Base-by-base conservation (phyloP, 768 basidiomycete species). In the Pulveroboletus sp. region DNA sequence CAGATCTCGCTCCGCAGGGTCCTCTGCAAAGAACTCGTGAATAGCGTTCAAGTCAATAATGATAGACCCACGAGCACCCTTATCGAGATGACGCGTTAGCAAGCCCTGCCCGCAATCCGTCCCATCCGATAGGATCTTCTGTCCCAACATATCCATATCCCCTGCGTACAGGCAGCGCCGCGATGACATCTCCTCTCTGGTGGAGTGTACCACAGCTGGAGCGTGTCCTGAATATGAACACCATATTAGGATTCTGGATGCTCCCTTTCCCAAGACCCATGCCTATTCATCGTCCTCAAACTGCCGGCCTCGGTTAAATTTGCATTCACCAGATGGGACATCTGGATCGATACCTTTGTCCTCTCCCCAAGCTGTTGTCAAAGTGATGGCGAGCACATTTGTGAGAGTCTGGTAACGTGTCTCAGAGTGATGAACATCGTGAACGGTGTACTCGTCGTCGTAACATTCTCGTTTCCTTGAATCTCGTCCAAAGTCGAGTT, bases 251-350 rank as follows among this genome's bases (percentile, higher is more conserved):
- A 9, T 5, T 4, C 2, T 12, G 11, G 26, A 3, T 17, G 10
- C 7, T 14, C 14, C 21, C 15, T 50, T 35, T 47, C 37, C 62
- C 51, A 59, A n/a, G 54, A 53, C 62, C 63, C 57, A 64, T 2
- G 35, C 43, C 4, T 52, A 58, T 9, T 61, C 57, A 3, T 54
- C 57, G 5, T 62, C 57, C 18, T 51, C 43, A n/a, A 59, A 49
- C 10, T 26, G 6, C 6, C 36, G 39, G 0, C 10, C 11, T 43
- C 10, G n/a, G 17, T 2, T 3, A 12, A 30, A 3, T 24, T 27
- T 2, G 2, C 0, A 3, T 17, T 37, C 46, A 15, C 9, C n/a
- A 21, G 9, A 40, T 9, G 47, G 49, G 1, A 44, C 39, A n/a
- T 58, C 56, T 14, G 50, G 48, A 26, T 62, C 39, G 9, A 45